phyloP scores from a whole-genome alignment of 305 asterid species.

The Solanum hybrid region DNA sequence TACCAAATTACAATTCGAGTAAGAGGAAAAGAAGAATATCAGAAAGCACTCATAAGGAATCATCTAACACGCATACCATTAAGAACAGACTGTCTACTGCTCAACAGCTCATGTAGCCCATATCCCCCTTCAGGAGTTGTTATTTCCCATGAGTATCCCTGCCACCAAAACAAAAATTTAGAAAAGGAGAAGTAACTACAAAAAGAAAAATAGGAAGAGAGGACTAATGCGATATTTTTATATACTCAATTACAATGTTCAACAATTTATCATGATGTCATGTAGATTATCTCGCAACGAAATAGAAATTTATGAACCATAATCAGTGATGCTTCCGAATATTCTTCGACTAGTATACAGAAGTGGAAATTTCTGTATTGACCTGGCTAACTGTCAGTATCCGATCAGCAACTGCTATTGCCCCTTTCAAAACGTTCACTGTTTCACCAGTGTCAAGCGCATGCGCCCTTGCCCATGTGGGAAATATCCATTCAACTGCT shows the following conservation, averaged over 20 bases:
- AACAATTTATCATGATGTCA: background rate
- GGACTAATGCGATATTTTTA: background rate
- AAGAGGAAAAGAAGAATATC: background rate
- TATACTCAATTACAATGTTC: background rate
- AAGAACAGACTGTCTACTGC: conserved; percentile 58
- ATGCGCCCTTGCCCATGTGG: conserved; percentile 93
- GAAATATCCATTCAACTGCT: conserved; percentile 91
- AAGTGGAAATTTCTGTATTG: background rate
- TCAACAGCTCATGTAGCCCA: conserved; percentile 65
- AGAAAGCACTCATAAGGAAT: background rate
- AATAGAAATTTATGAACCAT: background rate
- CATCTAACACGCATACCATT: conserved; percentile 36
- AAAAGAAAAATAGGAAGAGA: background rate
- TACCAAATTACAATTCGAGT: background rate
- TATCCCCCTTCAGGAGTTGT: conserved; percentile 92
- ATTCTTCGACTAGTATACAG: background rate
- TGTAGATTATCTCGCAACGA: background rate
- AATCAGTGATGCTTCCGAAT: background rate
- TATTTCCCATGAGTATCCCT: conserved; percentile 98
- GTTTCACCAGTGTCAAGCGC: conserved; percentile 98
- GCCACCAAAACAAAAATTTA: conserved; percentile 23
- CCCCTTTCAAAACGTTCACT: conserved; percentile 81
- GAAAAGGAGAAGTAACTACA: background rate
- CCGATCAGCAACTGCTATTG: conserved; percentile 88
- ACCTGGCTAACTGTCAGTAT: conserved; percentile 95